Evolutionary conservation across 2,329 filamentous ascomycete genomes (phyloP), one percentile per base, ranked within the genome.

Genomic region (Teratosphaeria zuluensis): DNA sequence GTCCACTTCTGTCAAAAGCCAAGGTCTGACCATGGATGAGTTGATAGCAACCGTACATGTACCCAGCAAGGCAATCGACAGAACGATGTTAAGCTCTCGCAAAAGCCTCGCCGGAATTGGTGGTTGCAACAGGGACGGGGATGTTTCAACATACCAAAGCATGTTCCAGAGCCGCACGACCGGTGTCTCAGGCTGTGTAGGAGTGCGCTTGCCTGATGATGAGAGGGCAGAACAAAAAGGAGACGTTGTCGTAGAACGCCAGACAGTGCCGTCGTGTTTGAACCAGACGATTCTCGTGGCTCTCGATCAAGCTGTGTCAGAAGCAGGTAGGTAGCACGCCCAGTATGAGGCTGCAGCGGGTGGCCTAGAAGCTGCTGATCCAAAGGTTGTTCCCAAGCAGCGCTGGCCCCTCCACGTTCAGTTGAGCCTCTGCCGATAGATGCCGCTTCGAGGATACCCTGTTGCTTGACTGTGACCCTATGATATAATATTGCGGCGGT

Each of bases 391-490:
- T 28, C 32, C n/a, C 52, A 31, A 16, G 32, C 24, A 28, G 11
- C 32, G 35, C 52, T 19, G 52, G 32, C 31, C 19, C 52, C 52
- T 53, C 48, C 46, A 33, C 46, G 56, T 32, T 32, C 19, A 56
- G 19, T 58, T 58, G 56, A 58, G 56, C 56, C 56, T 42, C 56
- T 54, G 56, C 35, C 56, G 56, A 54, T 54, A 30, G 14, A 30
- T 33, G 32, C 52, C 28, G 28, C 24, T 21, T 31, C 28, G 52
- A 35, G 28, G 52, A 53, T 31, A 12, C 52, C 52, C 32, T 32
- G 52, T 53, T 28, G n/a, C 19, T 19, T 19, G 52, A 32, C 24
- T 21, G 32, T 24, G 32, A 53, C 4, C 8, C 28, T 19, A 21
- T n/a, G 12, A 31, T 31, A 19, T 31, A 31, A 53, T 8, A 52